Percentiles rank a stretch among this genome's conserved stretches.
These are phyloP conservation scores for Clonostachys byssicola DNA, from an alignment of 2,329 filamentous ascomycete genomes.

Conservation along the genomic window DNA sequence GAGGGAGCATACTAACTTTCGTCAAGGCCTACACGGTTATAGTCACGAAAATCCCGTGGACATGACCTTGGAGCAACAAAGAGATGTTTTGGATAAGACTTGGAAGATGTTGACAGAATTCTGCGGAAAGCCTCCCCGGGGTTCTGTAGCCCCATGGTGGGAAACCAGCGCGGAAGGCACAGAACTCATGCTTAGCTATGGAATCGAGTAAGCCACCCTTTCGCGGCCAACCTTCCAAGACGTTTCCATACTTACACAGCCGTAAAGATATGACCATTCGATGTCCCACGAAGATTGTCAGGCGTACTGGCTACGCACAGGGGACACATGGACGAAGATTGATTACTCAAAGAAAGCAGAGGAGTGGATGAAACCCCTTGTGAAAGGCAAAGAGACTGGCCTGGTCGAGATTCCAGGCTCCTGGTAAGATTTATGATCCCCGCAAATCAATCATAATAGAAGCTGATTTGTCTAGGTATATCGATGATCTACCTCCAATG, in stretches of 20 bases:
- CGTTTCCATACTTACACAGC: too few species aligned
- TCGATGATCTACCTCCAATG: constrained; percentile 61
- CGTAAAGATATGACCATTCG: constrained; percentile 43
- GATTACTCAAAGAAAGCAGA: constrained; percentile 43
- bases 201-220: constrained; percentile 50
- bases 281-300: constrained; percentile 63
- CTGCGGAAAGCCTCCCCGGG: constrained; percentile 65
- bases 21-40: constrained; percentile 62
- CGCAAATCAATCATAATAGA: constrained; percentile 27
- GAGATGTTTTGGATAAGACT: constrained; percentile 70
- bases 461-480: constrained; percentile 27
- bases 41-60: constrained; percentile 69
- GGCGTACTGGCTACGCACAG: constrained; percentile 59
- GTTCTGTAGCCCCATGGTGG: constrained; percentile 72
- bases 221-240: too few species aligned
- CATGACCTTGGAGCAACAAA: constrained; percentile 73
- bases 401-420: constrained; percentile 60
- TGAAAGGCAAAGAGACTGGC: constrained; percentile 54
- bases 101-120: constrained; percentile 68
- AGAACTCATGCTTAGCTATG: constrained; percentile 60
- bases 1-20: constrained; percentile 60
- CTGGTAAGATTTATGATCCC: not conserved
- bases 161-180: constrained; percentile 66
- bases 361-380: constrained; percentile 43
- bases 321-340: constrained; percentile 64